phyloP scores from a whole-genome alignment of 2,329 filamentous ascomycete genomes.

The Aspergillus neoniger region DNA sequence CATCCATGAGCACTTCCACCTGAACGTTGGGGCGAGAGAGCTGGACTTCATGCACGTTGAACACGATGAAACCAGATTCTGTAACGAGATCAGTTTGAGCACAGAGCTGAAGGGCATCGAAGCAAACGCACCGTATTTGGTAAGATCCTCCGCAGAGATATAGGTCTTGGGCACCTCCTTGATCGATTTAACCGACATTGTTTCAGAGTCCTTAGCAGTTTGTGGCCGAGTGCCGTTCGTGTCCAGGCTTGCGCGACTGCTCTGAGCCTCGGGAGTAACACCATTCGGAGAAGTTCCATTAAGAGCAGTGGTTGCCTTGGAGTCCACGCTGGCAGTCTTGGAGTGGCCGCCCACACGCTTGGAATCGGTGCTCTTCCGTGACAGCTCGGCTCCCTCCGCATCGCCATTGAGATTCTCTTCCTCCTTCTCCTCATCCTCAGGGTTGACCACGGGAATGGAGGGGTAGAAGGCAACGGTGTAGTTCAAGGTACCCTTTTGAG shows the following conservation, averaged over 20 bases:
- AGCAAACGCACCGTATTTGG: conserved; percentile 65
- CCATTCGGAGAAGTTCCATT: conserved; percentile 25
- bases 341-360: conserved; percentile 25
- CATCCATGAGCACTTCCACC: conserved; percentile 88
- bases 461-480: conserved; percentile 91
- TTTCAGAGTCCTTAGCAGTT: conserved; percentile 50
- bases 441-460: conserved; percentile 81
- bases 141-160: conserved; percentile 76
- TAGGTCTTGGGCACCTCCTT: conserved; percentile 72
- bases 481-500: conserved; percentile 76
- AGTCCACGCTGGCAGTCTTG: conserved; percentile 34
- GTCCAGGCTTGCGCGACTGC: conserved; percentile 38
- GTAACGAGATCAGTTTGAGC: conserved; percentile 7
- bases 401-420: conserved; percentile 41
- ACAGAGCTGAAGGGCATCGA: background rate
- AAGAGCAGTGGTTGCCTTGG: conserved; percentile 27
- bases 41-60: conserved; percentile 89
- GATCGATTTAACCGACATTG: conserved; percentile 46
- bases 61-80: conserved; percentile 91
- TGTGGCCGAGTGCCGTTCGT: conserved; percentile 37
- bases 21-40: conserved; percentile 74
- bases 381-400: conserved; percentile 16
- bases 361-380: conserved; percentile 36
- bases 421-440: conserved; percentile 65
- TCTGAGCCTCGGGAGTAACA: conserved; percentile 20